Base-by-base conservation (phyloP, 1,139 yeast genomes). In the Sugiyamaella sp. region DNA sequence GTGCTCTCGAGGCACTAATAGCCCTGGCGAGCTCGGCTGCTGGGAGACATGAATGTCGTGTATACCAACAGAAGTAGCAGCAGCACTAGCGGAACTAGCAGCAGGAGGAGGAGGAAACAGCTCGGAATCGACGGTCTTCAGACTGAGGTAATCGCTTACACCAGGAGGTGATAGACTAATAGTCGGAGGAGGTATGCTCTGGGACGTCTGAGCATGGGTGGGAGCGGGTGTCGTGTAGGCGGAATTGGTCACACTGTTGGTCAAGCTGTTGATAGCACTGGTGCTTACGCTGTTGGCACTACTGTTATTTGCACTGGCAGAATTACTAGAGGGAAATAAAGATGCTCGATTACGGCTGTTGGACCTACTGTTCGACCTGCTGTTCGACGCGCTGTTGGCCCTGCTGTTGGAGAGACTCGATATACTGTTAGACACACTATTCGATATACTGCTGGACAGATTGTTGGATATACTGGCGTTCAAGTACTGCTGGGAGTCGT, bases 91-190 rank as follows among this genome's bases (percentile, higher is more conserved):
- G 10, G 41, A 6, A 17, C 19, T n/a, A 8, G 39, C 14, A 12
- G 14, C 8, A n/a, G 22, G 17, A 25, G 20, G 16, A 42, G 19
- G n/a, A n/a, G n/a, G n/a, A n/a, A n/a, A n/a, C n/a, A n/a, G n/a
- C n/a, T n/a, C n/a, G n/a, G n/a, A n/a, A n/a, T n/a, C n/a, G n/a
- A n/a, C n/a, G n/a, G n/a, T n/a, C n/a, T n/a, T n/a, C 19, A 2
- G 33, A 12, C n/a, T 22, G 33, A 27, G 32, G 32, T 29, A 29
- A 4, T 29, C 35, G 35, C n/a, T 29, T 14, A 29, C 14, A 5
- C 4, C 53, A 2, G 53, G 53, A 16, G 53, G 49, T 16, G 53
- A 50, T 21, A 50, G 22, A 22, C 49, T 50, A 29, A 50, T 50
- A 1, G 49, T 37, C 20, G 53, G 53, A 17, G 53, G 24, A 16